Base-by-base conservation (phyloP, 257 asterid species). In the Echium plantagineum region DNA sequence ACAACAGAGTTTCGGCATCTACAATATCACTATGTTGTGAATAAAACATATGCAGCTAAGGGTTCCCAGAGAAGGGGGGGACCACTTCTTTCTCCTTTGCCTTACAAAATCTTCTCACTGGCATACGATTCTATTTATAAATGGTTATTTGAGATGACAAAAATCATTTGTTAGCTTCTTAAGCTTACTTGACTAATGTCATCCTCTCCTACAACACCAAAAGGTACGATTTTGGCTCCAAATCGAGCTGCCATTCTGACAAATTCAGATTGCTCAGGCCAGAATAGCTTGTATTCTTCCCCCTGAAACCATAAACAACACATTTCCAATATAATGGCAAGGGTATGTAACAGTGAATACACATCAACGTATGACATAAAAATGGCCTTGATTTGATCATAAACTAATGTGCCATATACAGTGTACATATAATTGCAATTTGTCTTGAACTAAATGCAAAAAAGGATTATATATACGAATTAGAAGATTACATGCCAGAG, bases 201-300 rank as follows among this genome's bases (percentile, higher is more conserved):
- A 74, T 90, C 97, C 77, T 87, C 97, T 58, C 97, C 97, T 47
- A 87, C 95, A 9, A 75, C 64, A 63, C 97, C 96, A 72, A 90
- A 90, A 21, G 97, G 97, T 51, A 90, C 32, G 66, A 90, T 90
- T 74, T 85, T 90, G 20, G 96, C 95, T 71, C 96, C 97, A 74
- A 90, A 90, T 70, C 73, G 81, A 9, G 89, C 90, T 4, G 96
- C 96, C 95, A 90, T 87, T 65, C 96, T 83, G 49, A 90, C 95
- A 75, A 90, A 90, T 75, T 90, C 97, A 2, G 96, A 77, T 57
- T 80, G 86, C 48, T 87, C 95, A 9, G 97, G 97, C 97, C 97
- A 90, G 72, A 87, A 81, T 28, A 90, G 59, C 73, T 83, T 83
- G 85, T 87, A 82, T 68, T 87, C 95, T 79, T 90, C 97, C 9